Evolutionary conservation across 2,329 filamentous ascomycete genomes (phyloP).

Genomic region (Triangularia setosa): DNA sequence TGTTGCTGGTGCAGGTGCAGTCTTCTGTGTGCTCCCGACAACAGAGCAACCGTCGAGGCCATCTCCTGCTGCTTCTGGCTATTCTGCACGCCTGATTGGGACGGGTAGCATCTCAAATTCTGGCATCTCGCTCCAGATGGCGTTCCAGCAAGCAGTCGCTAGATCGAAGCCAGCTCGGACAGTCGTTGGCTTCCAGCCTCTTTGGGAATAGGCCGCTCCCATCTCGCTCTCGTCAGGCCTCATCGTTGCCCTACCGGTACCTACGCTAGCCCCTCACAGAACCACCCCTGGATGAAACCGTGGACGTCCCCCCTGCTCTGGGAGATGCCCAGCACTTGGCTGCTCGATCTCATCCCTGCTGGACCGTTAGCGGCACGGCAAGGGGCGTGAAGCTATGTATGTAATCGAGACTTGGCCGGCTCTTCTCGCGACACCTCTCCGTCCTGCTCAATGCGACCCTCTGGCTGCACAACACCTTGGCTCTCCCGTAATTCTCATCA

Average conservation of each 20-base stretch:
- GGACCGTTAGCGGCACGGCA: slow-evolving; percentile 16
- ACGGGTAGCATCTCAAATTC: slow-evolving; percentile 10
- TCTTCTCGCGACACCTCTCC: slow-evolving; percentile 16
- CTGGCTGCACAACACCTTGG: slow-evolving; percentile 26
- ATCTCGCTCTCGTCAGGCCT: slow-evolving; percentile 12
- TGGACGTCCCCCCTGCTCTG: slow-evolving; percentile 18
- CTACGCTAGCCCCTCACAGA: slow-evolving; percentile 12
- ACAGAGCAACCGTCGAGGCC: neutral
- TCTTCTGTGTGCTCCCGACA: neutral
- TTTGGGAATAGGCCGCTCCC: slow-evolving; percentile 13
- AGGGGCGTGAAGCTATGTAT: slow-evolving; percentile 11
- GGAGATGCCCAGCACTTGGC: slow-evolving; percentile 19
- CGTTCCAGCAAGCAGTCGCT: neutral
- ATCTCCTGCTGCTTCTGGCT: slow-evolving; percentile 2
- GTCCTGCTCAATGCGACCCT: slow-evolving; percentile 24
- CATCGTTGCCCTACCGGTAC: slow-evolving; percentile 11
- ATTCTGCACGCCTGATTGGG: neutral
- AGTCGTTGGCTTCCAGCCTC: slow-evolving; percentile 11
- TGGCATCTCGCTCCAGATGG: slow-evolving; percentile 4
- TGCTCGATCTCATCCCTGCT: slow-evolving; percentile 21
- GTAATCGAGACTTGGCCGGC: slow-evolving; percentile 14
- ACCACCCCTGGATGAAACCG: slow-evolving; percentile 23
- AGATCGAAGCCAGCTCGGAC: neutral
- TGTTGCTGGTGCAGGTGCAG: neutral
- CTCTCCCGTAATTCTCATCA: slow-evolving; percentile 19